phyloP scores from a whole-genome alignment of 2,329 filamentous ascomycete species.

The Xylariaceae sp. region DNA sequence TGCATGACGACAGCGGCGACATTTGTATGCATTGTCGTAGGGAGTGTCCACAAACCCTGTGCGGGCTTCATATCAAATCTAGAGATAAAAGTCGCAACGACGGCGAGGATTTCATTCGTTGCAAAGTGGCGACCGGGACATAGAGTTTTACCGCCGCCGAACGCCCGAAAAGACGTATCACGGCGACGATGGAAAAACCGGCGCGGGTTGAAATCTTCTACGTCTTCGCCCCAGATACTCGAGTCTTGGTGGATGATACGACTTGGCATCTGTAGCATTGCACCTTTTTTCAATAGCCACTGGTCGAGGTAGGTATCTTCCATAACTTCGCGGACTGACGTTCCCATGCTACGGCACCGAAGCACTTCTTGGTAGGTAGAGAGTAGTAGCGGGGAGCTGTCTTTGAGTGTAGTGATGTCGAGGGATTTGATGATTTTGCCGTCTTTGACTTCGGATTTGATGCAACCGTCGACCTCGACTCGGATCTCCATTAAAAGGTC shows the following conservation, averaged over 20 bases:
- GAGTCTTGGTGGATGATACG: slow-evolving; percentile 24
- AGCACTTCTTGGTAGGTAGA: slow-evolving; percentile 41
- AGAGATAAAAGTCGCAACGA: slow-evolving; percentile 24
- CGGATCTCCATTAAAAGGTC: slow-evolving; percentile 30
- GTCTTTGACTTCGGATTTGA: slow-evolving; percentile 9
- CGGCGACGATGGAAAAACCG: slow-evolving; percentile 23
- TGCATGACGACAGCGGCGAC: slow-evolving; percentile 28
- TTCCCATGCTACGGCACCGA: slow-evolving; percentile 35
- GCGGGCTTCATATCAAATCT: slow-evolving; percentile 26
- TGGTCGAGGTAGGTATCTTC: slow-evolving; percentile 26
- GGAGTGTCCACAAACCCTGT: slow-evolving; percentile 20
- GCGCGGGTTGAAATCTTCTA: slow-evolving; percentile 20
- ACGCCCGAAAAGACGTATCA: slow-evolving; percentile 24
- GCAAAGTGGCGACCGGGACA: slow-evolving; percentile 28
- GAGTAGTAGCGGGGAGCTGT: slow-evolving; percentile 35
- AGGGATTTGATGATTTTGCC: slow-evolving; percentile 13
- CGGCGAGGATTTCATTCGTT: slow-evolving; percentile 25
- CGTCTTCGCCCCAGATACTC: slow-evolving; percentile 20
- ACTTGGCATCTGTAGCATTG: slow-evolving; percentile 27
- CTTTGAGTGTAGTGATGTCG: slow-evolving; percentile 31
- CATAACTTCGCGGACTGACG: slow-evolving; percentile 30
- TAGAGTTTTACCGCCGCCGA: slow-evolving; percentile 26
- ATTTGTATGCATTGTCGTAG: slow-evolving; percentile 26
- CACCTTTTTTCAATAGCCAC: slow-evolving; percentile 28
- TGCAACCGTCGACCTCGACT: slow-evolving; percentile 25